Percentiles rank a stretch among this genome's conserved stretches.
Conservation (phyloP, 2,329 filamentous ascomycete genomes). For the Colletotrichum falcatum region DNA sequence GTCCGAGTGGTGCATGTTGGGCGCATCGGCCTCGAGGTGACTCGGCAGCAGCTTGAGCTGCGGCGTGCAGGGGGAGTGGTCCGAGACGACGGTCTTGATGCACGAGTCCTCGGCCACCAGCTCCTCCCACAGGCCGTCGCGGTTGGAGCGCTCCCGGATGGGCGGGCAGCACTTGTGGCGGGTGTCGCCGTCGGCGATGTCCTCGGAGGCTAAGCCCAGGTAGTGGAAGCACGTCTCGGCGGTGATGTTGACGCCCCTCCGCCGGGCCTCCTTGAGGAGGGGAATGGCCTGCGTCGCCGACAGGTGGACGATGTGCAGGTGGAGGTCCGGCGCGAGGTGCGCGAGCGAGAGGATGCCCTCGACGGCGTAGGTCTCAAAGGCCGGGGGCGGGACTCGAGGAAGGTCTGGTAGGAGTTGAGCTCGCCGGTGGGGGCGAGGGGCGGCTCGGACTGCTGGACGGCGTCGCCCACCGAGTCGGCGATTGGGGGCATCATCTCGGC, state of each 20-base stretch:
- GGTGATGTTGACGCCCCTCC: constrained; percentile 83
- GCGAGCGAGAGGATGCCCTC: constrained; percentile 87
- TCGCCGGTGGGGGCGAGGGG: constrained; percentile 78
- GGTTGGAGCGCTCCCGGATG: constrained; percentile 84
- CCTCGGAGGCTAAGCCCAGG: constrained; percentile 84
- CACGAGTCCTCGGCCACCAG: constrained; percentile 78
- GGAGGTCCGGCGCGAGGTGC: constrained; percentile 81
- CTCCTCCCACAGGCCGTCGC: constrained; percentile 89
- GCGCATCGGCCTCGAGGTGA: constrained; percentile 63
- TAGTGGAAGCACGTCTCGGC: constrained; percentile 98
- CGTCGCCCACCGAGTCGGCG: constrained; percentile 81
- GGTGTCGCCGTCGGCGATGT: constrained; percentile 86
- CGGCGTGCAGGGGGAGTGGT: constrained; percentile 96
- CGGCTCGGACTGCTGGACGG: constrained; percentile 75
- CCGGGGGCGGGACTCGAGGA: constrained; percentile 90
- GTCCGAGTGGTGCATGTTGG: constrained; percentile 61
- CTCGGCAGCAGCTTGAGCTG: constrained; percentile 89
- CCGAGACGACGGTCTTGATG: constrained; percentile 91
- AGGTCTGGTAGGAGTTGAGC: constrained; percentile 85
- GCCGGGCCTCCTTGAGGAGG: constrained; percentile 78
- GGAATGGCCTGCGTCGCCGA: constrained; percentile 91
- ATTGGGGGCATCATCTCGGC: constrained; percentile 98
- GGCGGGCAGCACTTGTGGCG: constrained; percentile 96
- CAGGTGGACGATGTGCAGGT: constrained; percentile 93
- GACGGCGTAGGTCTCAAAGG: constrained; percentile 92